Evolutionary conservation across 1,284 basidiomycete species (phyloP), one percentile per base, ranked within the genome.

Genomic region (Naganishia liquefaciens): DNA sequence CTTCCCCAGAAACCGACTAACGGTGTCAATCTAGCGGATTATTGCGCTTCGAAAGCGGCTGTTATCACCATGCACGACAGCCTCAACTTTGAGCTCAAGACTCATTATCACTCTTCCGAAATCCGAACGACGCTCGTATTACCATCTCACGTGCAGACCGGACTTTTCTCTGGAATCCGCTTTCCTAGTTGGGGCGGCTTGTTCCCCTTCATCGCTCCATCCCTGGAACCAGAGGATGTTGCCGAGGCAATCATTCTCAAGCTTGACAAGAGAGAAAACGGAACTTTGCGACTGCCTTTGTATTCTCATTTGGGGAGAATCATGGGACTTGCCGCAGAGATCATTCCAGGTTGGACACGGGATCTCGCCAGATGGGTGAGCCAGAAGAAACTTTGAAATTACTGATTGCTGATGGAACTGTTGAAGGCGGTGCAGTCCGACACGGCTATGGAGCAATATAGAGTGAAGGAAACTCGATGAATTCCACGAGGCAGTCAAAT

Each of bases 41-140:
- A 95, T 74, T 84, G 84, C 74, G 90, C 91, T 5, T 91, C 90
- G 33, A 96, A 95, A 79, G 90, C 91, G 10, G 92, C 91, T 10
- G 73, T 89, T 23, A 81, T 89, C 23, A 84, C 84, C 30, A 77
- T 95, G 50, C 86, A 93, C 69, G 88, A 91, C 69, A 87, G 88
- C 7, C 82, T 96, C 60, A 84, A 90, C 47, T 88, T 87, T 70
- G 93, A 96, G 75, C 84, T 95, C 19, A 68, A 62, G 39, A 63
- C 33, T 71, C 89, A 89, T 19, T 89, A 93, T 79, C 80, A 85
- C 25, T 82, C 85, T 25, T 89, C 88, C 0, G 75, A 80, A 44
- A 85, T 96, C 76, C 87, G 89, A 33, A 93, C 91, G 3, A 92
- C 90, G 1, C 82, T 94, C 28, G 79, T 94, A 55, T 82, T 87